Percentiles rank a stretch among this genome's conserved stretches.
These are phyloP conservation scores for Magnusiomyces magnusii DNA, from an alignment of 1,139 yeast genomes.

Conservation along the genomic window DNA sequence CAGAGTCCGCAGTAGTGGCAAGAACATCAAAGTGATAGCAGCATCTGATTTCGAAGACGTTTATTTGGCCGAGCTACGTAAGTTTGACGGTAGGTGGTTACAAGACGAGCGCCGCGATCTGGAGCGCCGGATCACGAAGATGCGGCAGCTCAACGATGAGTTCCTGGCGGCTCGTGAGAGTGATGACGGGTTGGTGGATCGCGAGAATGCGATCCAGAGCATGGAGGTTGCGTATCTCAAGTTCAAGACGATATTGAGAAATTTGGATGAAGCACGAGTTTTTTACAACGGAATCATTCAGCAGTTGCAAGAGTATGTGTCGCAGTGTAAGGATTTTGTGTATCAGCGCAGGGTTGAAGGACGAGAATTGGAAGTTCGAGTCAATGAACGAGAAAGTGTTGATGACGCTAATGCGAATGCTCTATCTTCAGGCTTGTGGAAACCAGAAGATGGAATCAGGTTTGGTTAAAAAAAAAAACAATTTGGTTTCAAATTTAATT, in stretches of 20 bases:
- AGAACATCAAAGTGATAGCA: constrained; percentile 22
- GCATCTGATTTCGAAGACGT: constrained; percentile 30
- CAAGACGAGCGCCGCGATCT: constrained; percentile 40
- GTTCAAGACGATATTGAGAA: constrained; percentile 49
- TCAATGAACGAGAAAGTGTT: background rate
- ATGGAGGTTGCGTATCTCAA: constrained; percentile 49
- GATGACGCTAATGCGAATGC: too few species aligned
- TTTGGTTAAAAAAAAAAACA: background rate
- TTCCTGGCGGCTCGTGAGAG: constrained; percentile 33
- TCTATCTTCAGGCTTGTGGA: too few species aligned
- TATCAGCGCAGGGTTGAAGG: constrained; percentile 48
- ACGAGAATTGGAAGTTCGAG: constrained; percentile 38
- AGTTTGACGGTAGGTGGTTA: constrained; percentile 36
- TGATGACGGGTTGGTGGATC: constrained; percentile 31
- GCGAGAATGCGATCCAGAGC: constrained; percentile 47
- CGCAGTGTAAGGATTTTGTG: constrained; percentile 50
- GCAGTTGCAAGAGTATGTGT: constrained; percentile 43
- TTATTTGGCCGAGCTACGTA: constrained; percentile 24
- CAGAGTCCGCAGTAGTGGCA: constrained; percentile 19
- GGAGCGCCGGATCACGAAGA: constrained; percentile 37
- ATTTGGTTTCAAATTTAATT: too few species aligned
- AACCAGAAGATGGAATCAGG: background rate
- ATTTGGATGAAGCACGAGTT: constrained; percentile 59
- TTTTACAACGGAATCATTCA: constrained; percentile 60
- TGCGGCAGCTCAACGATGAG: constrained; percentile 38